Conservation (phyloP, 768 basidiomycete genomes). For the Hygrophorus pudorinus region DNA sequence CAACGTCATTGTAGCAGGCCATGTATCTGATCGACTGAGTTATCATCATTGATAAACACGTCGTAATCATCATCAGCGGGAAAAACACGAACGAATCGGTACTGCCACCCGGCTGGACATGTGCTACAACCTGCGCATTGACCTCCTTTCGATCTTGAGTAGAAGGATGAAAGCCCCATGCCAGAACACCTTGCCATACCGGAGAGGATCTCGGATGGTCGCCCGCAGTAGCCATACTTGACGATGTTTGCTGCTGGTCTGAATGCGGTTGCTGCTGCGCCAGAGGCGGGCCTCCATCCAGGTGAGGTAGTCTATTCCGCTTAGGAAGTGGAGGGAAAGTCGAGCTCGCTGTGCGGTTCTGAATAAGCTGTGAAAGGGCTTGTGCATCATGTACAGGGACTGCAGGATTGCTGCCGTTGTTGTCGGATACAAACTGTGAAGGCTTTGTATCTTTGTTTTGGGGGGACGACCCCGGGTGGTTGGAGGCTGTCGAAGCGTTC, state of each 20-base stretch:
- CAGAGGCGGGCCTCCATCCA: not conserved
- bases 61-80: not conserved
- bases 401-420: not conserved
- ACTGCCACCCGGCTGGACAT: slow-evolving; percentile 16
- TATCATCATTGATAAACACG: not conserved
- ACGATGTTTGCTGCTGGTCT: not conserved
- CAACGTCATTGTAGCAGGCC: slow-evolving; percentile 39
- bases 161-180: slow-evolving; percentile 29
- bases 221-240: slow-evolving; percentile 8
- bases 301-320: not conserved
- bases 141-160: slow-evolving; percentile 30
- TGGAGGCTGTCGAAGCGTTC: not conserved
- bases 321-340: slow-evolving; percentile 10
- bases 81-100: slow-evolving; percentile 22
- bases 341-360: slow-evolving; percentile 14
- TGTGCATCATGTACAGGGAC: slow-evolving; percentile 15
- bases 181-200: slow-evolving; percentile 41
- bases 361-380: slow-evolving; percentile 11
- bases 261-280: slow-evolving; percentile 10
- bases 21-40: slow-evolving; percentile 38
- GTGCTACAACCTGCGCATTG: slow-evolving; percentile 29
- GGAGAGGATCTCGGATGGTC: slow-evolving; percentile 9
- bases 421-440: not conserved
- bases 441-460: not conserved
- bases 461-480: not conserved